A percentile compares a stretch with the other conserved stretches of the same genome.
phyloP scores from a whole-genome alignment of 202 grass and related monocot species.

The Setaria italica region DNA sequence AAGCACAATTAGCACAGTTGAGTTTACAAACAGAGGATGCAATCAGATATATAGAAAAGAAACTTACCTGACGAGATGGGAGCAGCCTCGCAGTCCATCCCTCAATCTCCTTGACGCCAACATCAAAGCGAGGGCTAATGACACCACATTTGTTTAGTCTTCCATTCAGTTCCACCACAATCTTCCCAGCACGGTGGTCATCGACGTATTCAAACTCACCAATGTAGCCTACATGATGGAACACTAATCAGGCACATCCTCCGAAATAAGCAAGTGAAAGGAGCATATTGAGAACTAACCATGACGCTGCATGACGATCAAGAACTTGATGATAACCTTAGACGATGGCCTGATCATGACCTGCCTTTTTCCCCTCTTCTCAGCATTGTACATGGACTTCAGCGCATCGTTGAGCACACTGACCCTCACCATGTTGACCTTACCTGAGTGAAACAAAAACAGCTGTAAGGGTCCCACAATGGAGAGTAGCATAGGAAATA shows the following conservation, averaged over 20 bases:
- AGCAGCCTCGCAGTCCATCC: constrained; percentile 80
- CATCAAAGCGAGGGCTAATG: constrained; percentile 80
- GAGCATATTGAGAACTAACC: constrained; percentile 22
- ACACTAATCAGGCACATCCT: not conserved
- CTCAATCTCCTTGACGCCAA: constrained; percentile 75
- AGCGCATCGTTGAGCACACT: constrained; percentile 65
- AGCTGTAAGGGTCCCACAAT: not conserved
- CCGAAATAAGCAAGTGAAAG: not conserved
- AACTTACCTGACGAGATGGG: constrained; percentile 70
- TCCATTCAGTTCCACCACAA: constrained; percentile 71
- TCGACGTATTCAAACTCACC: constrained; percentile 81
- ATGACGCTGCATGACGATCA: constrained; percentile 64
- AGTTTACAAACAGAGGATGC: not conserved
- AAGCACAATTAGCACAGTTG: not conserved
- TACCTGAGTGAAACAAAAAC: not conserved
- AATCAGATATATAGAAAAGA: not conserved
- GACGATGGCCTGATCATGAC: constrained; percentile 63
- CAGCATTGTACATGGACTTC: constrained; percentile 67
- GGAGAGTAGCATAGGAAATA: not conserved
- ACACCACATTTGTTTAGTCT: constrained; percentile 82
- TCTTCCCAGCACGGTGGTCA: constrained; percentile 74
- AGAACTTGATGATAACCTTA: constrained; percentile 70
- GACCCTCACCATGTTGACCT: constrained; percentile 57
- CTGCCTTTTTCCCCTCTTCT: constrained; percentile 62
- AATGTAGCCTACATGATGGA: constrained; percentile 59